Evolutionary conservation across 2,329 filamentous ascomycete genomes (phyloP).

Genomic region (Simplicillium aogashimaense): DNA sequence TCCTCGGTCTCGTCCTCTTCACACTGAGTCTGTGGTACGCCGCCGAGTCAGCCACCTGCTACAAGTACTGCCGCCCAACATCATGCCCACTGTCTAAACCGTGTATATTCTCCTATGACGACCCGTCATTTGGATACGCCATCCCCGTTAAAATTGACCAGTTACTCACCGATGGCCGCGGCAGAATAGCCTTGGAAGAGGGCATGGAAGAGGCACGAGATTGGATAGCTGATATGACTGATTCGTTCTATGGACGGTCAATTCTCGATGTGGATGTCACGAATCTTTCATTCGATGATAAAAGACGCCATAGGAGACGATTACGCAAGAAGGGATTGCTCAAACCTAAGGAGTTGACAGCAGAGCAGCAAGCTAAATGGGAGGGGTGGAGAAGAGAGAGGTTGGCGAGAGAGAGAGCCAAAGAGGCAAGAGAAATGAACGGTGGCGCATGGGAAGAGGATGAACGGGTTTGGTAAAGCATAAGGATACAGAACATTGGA

Average conservation of each 20-base stretch:
- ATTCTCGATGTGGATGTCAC: conserved; percentile 32
- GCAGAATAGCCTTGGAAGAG: conserved; percentile 26
- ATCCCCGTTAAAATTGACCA: conserved; percentile 54
- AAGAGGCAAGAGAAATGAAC: conserved; percentile 12
- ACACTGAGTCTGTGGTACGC: conserved; percentile 40
- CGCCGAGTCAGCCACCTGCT: conserved; percentile 44
- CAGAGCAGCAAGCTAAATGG: conserved; percentile 31
- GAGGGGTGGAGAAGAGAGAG: conserved; percentile 33
- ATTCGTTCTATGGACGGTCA: conserved; percentile 33
- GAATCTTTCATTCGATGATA: conserved; percentile 34
- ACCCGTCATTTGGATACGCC: conserved; percentile 50
- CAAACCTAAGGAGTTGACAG: conserved; percentile 21
- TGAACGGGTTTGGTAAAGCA: conserved; percentile 14
- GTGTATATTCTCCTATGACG: conserved; percentile 46
- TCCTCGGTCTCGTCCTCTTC: conserved; percentile 34
- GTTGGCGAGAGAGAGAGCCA: conserved; percentile 27
- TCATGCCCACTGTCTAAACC: conserved; percentile 31
- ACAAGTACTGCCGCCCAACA: conserved; percentile 41
- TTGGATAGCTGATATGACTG: conserved; percentile 34
- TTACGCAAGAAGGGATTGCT: conserved; percentile 35
- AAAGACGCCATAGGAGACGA: conserved; percentile 38
- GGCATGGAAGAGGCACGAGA: conserved; percentile 35
- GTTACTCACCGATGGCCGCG: conserved; percentile 44
- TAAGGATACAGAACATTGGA: background rate
- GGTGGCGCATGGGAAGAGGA: too few relatives aligned